Percentiles rank a stretch among this genome's conserved stretches.
These are phyloP conservation scores for Colletotrichum chrysophilum DNA, from an alignment of 2,329 filamentous ascomycete species.

Conservation along the genomic window DNA sequence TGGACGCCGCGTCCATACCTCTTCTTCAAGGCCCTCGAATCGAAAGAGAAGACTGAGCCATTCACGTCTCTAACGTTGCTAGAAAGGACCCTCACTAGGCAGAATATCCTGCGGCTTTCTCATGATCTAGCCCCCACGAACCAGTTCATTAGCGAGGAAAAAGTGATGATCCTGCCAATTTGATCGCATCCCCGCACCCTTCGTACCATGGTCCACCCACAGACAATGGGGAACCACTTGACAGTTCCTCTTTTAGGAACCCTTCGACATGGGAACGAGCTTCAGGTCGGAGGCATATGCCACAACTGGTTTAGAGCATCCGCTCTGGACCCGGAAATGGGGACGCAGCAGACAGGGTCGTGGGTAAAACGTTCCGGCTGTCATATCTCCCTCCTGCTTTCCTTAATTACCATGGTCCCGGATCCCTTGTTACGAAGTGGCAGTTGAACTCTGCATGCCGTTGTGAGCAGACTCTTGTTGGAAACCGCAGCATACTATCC, in stretches of 20 bases:
- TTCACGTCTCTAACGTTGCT: not conserved
- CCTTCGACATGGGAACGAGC: not conserved
- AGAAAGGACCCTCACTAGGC: not conserved
- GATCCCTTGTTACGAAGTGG: not conserved
- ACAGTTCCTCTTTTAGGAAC: not conserved
- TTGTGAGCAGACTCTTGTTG: not conserved
- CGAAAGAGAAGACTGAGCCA: not conserved
- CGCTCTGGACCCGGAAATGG: not conserved
- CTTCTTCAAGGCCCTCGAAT: not conserved
- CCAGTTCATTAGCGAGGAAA: not conserved
- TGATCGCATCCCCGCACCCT: not conserved
- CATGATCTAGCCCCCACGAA: not conserved
- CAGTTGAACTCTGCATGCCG: not conserved
- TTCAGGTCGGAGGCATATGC: not conserved
- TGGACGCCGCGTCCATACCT: not conserved
- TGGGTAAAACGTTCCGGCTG: not conserved
- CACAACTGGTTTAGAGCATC: not conserved
- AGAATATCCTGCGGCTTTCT: not conserved
- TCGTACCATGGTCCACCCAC: not conserved
- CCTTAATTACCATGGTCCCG: conserved; percentile 8
- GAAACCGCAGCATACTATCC: not conserved
- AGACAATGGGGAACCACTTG: not conserved
- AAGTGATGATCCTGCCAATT: not conserved
- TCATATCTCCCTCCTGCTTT: not conserved
- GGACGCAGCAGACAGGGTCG: not conserved